Percentiles rank a stretch among this genome's conserved stretches.
phyloP scores from a whole-genome alignment of 495 filamentous ascomycete genomes.

The Hyaloscypha variabilis region DNA sequence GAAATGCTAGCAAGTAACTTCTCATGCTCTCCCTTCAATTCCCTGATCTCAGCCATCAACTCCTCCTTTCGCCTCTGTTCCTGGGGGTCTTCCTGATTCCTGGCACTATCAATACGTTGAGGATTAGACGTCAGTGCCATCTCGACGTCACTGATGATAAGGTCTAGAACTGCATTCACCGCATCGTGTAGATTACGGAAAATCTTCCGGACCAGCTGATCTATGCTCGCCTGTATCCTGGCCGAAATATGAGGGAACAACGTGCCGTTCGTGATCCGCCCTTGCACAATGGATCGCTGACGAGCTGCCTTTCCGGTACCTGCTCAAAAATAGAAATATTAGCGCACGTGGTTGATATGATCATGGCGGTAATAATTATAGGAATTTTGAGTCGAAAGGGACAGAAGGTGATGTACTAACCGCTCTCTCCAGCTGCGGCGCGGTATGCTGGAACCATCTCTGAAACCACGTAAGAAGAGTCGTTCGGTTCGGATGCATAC shows the following conservation, averaged over 20 bases:
- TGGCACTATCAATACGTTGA: not conserved
- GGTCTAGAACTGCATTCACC: conserved; percentile 1
- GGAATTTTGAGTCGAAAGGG: not conserved
- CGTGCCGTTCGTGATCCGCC: conserved; percentile 19
- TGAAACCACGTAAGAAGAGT: conserved; percentile 19
- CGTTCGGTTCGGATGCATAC: conserved; percentile 21
- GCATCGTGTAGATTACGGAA: conserved; percentile 1
- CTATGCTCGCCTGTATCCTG: conserved; percentile 10
- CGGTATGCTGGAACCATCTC: conserved; percentile 23
- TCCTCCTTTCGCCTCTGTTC: conserved; percentile 12
- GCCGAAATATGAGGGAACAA: conserved; percentile 21
- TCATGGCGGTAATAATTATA: not conserved
- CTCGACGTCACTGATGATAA: conserved; percentile 12
- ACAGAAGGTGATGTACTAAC: conserved; percentile 13
- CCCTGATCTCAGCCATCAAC: conserved; percentile 9
- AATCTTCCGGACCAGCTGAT: conserved; percentile 6
- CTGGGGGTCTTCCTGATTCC: not conserved
- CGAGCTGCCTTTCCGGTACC: conserved; percentile 12
- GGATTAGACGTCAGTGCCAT: conserved; percentile 17
- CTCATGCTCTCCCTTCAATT: conserved; percentile 9
- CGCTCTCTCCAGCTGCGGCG: conserved; percentile 12
- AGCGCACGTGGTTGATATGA: not conserved
- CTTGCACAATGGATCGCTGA: conserved; percentile 12
- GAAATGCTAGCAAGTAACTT: conserved; percentile 15
- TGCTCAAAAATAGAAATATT: conserved; percentile 7